Base-by-base conservation (phyloP, 108 stramenopile genomes). In the Chaetoceros tenuissimus region DNA sequence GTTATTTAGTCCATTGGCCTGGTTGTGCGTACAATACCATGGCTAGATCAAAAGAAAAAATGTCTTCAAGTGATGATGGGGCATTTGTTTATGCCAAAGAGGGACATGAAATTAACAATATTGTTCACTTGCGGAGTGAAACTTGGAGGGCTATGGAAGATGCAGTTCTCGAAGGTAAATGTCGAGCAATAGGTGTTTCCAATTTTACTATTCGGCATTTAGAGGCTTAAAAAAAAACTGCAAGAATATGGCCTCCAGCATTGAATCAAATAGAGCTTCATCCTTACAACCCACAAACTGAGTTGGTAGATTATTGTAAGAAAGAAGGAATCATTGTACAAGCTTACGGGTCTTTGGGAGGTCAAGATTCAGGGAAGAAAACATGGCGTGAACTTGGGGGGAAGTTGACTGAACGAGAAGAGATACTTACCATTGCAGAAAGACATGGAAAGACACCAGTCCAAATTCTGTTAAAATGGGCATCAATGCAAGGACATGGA, bases 61-160 rank as follows among this genome's bases (percentile, higher is more conserved):
- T 24, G 40, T 28, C 5, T 2, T 17, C 56, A 46, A 24, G 31
- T 8, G 48, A 20, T 30, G 49, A 60, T 0, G 29, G 31, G n/a
- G 25, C 3, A 5, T 24, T 31, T 50, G 40, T 20, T 19, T 26
- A 13, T 26, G 61, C 34, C 34, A 40, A 40, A 13, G 8, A 67
- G 27, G 53, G 40, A n/a, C 58, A 63, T 49, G 55, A 68, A 28
- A 48, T 63, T 24, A 40, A 75, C n/a, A 59, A 79, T 16, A 77
- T 89, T 45, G 53, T 62, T 29, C 2, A 50, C 10, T 53, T 80
- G 10, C 75, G 87, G 7, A 62, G 68, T 24, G 86, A 89, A 63
- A 87, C 89, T 19, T 95, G 86, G 85, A 61, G 80, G 29, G 90
- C 89, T 22, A 89, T 95, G 89, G 87, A 91, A 71, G 84, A 81